Base-by-base conservation (phyloP, 1,284 basidiomycete species). In the Cutaneotrichosporon sp. region DNA sequence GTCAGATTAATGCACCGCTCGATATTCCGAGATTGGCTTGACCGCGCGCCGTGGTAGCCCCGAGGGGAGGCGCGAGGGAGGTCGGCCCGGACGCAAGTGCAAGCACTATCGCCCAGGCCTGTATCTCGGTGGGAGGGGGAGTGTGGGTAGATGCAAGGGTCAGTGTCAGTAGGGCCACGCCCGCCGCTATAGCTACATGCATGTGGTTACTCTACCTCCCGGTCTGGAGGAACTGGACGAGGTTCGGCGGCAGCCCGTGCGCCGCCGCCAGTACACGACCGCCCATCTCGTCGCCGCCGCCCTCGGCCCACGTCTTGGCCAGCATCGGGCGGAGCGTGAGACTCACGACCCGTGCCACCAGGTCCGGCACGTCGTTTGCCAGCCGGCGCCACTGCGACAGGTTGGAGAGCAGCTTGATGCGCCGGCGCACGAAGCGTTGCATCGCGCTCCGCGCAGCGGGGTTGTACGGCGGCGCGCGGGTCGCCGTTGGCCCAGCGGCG, bases 261-360 rank as follows among this genome's bases (percentile, higher is more conserved):
- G 69, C 59, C 9, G 56, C 53, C 33, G 58, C 51, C 29, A 64
- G 52, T 6, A 74, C 68, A 84, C 86, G 86, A 54, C 80, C 80
- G 62, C 87, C 83, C 63, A 87, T 80, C 72, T 88, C 84, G 72
- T 88, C 85, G 10, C 49, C 55, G 1, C 92, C 93, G 16, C 94
- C 93, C 33, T 91, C 89, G 34, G 92, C 89, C 94, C 94, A 97
- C 6, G 89, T 89, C 58, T 83, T 85, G 64, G 87, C 84, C 6
- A 92, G 86, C 20, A 91, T 82, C 1, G 86, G 86, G 51, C 89
- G 69, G 53, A 95, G 82, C 63, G 84, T 84, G 18, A 83, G 80
- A n/a, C 83, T 83, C 9, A 90, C 82, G 18, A 92, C 76, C 61
- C 82, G 82, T 18, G 80, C 83, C 16, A 87, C 83, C 49, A 91